phyloP scores from a whole-genome alignment of 345 rosid genomes.

The Excoecaria agallocha region DNA sequence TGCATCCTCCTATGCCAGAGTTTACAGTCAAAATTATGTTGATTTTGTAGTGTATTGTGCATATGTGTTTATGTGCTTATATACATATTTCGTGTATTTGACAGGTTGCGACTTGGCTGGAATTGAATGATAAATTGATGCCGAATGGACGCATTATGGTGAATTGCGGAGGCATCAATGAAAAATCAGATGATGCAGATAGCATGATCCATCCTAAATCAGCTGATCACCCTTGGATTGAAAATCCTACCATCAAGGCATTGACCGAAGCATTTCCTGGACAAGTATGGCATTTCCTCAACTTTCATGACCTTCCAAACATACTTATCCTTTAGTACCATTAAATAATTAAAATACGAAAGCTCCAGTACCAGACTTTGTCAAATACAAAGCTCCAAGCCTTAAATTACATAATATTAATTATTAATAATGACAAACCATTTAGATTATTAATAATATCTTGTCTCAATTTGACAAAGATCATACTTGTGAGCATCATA shows the following conservation, averaged over 20 bases:
- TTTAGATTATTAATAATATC: too few species aligned
- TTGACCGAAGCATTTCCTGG: slow-evolving; percentile 65
- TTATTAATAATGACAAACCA: too few species aligned
- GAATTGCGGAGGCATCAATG: slow-evolving; percentile 67
- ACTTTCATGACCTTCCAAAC: background rate
- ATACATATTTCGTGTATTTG: slow-evolving; percentile 1
- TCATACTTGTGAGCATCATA: background rate
- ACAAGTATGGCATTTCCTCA: slow-evolving; percentile 39
- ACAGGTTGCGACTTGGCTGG: slow-evolving; percentile 62
- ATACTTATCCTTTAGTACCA: background rate
- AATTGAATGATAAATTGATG: slow-evolving; percentile 58
- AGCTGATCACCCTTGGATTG: slow-evolving; percentile 39
- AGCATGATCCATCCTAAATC: slow-evolving; percentile 22
- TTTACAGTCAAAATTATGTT: background rate
- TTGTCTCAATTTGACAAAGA: background rate
- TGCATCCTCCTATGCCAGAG: background rate
- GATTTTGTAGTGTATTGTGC: background rate
- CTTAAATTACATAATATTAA: too few species aligned
- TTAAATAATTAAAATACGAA: background rate
- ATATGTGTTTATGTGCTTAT: background rate
- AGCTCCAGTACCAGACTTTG: background rate
- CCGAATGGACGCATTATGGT: slow-evolving; percentile 76
- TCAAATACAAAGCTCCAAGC: too few species aligned
- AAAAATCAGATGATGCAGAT: slow-evolving; percentile 22
- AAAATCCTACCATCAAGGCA: slow-evolving; percentile 61